These are phyloP conservation scores for Dacryopinax primogenitus DNA, from an alignment of 768 basidiomycete species.

Conservation along the genomic window DNA sequence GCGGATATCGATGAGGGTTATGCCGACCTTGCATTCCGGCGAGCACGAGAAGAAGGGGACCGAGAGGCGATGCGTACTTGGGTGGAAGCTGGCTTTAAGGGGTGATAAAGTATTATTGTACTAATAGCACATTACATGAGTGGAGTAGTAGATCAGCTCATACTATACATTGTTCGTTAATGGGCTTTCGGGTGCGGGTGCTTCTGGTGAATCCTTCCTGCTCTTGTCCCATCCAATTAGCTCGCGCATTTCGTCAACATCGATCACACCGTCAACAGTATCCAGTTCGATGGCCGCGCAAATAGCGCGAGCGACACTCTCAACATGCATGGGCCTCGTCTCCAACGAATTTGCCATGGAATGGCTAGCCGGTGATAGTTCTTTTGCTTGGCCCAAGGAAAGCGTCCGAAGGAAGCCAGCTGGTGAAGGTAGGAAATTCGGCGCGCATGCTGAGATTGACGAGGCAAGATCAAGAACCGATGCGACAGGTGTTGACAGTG, in stretches of 20 bases:
- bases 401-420: conserved; percentile 47
- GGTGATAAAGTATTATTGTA: too few relatives aligned
- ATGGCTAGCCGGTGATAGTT: conserved; percentile 25
- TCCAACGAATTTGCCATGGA: conserved; percentile 66
- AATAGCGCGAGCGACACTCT: conserved; percentile 81
- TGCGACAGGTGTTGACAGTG: conserved; percentile 77
- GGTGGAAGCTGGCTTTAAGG: conserved; percentile 10
- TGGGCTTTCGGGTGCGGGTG: background rate
- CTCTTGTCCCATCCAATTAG: conserved; percentile 49
- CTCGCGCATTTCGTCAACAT: conserved; percentile 58
- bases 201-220: background rate
- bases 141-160: too few relatives aligned
- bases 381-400: conserved; percentile 26
- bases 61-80: conserved; percentile 40
- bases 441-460: conserved; percentile 48
- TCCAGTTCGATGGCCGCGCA: conserved; percentile 45
- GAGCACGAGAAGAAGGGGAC: conserved; percentile 24
- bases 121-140: background rate
- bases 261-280: conserved; percentile 50
- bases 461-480: conserved; percentile 72
- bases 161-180: background rate
- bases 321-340: conserved; percentile 89
- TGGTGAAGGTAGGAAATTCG: conserved; percentile 48
- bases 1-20: conserved; percentile 24
- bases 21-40: conserved; percentile 48